Percentiles rank a stretch among this genome's conserved stretches.
Conservation (phyloP, 176 grass and related monocot species). For the Eragrostis nindensis region DNA sequence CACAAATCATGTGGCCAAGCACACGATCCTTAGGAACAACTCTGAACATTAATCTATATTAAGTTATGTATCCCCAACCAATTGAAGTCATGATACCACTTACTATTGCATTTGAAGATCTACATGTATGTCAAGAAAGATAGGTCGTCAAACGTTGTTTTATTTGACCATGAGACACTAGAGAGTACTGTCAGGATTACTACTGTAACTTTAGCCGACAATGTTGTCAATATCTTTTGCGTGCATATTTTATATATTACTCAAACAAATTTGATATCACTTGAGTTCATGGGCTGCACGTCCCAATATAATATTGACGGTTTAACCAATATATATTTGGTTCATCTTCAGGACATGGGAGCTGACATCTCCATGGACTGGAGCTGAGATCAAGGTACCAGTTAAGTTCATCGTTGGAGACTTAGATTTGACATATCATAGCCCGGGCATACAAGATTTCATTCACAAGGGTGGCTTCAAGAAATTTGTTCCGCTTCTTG, state of each 20-base stretch:
- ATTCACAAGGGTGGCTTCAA: conserved; percentile 69
- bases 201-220: background rate
- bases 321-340: background rate
- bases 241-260: background rate
- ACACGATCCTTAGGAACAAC: background rate
- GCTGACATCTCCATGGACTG: conserved; percentile 58
- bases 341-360: conserved; percentile 62
- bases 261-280: background rate
- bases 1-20: no score
- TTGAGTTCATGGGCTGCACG: background rate
- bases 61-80: no score
- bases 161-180: background rate
- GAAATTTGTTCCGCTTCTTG: conserved; percentile 55
- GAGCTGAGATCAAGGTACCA: conserved; percentile 56
- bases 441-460: conserved; percentile 56
- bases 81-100: no score
- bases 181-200: background rate
- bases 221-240: background rate
- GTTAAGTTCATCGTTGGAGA: conserved; percentile 71
- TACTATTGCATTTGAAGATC: no score
- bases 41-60: background rate
- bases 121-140: no score
- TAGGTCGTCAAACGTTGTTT: background rate
- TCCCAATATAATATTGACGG: background rate
- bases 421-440: conserved; percentile 62